phyloP scores from a whole-genome alignment of 1,284 basidiomycete species.

The Phellopilus nigrolimitatus region DNA sequence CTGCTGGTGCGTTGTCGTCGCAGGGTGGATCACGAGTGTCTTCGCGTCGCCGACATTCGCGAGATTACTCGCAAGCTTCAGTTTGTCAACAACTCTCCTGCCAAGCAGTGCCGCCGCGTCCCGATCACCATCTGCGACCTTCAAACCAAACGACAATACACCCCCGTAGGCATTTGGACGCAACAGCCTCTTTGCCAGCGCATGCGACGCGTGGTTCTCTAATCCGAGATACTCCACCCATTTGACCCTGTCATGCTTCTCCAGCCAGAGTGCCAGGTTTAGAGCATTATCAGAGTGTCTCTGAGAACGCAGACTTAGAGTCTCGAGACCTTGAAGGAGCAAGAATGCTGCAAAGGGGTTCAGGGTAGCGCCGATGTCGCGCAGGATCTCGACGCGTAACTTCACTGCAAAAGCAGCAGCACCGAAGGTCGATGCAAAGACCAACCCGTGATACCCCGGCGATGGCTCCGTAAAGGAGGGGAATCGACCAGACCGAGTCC shows the following conservation, averaged over 20 bases:
- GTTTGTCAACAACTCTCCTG: slow-evolving; percentile 64
- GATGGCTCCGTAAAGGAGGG: slow-evolving; percentile 79
- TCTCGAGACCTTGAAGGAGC: slow-evolving; percentile 84
- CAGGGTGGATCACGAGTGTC: slow-evolving; percentile 81
- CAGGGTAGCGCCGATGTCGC: slow-evolving; percentile 72
- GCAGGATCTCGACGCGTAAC: slow-evolving; percentile 69
- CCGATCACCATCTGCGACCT: too few relatives aligned
- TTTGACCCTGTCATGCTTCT: slow-evolving; percentile 63
- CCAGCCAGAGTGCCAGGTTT: slow-evolving; percentile 69
- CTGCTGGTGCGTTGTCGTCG: slow-evolving; percentile 63
- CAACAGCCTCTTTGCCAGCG: slow-evolving; percentile 54
- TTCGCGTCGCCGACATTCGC: slow-evolving; percentile 79
- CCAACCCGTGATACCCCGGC: slow-evolving; percentile 80
- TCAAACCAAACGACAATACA: slow-evolving; percentile 78
- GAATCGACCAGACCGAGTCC: slow-evolving; percentile 73
- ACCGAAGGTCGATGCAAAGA: slow-evolving; percentile 75
- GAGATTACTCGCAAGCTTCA: slow-evolving; percentile 44
- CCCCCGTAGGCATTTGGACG: slow-evolving; percentile 66
- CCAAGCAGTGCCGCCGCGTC: too few relatives aligned
- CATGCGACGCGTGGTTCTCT: slow-evolving; percentile 57
- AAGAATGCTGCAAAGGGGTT: slow-evolving; percentile 85
- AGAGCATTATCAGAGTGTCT: slow-evolving; percentile 76
- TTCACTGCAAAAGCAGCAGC: slow-evolving; percentile 68
- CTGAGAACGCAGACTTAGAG: slow-evolving; percentile 74
- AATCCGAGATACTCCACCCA: slow-evolving; percentile 87